Percentiles rank a stretch among this genome's conserved stretches.
These are phyloP conservation scores for Trichoderma atroviride DNA, from an alignment of 2,329 filamentous ascomycete genomes.

Conservation along the genomic window DNA sequence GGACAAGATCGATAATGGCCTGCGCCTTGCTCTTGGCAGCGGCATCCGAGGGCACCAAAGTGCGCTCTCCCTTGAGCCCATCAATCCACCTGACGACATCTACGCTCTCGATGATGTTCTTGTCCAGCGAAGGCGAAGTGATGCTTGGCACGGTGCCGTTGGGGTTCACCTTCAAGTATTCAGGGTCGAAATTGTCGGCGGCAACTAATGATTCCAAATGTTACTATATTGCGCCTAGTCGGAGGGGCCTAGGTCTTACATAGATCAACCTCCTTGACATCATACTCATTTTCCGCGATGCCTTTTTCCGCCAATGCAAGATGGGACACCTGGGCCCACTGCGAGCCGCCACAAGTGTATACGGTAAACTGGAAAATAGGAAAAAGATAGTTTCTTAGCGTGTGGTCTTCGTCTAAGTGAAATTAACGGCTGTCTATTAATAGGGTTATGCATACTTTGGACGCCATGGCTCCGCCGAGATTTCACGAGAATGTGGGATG, in stretches of 20 bases:
- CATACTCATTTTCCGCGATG: conserved; percentile 28
- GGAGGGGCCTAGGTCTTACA: background rate
- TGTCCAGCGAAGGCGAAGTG: conserved; percentile 25
- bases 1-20: conserved; percentile 29
- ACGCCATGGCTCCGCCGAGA: background rate
- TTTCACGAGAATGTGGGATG: background rate
- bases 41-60: conserved; percentile 24
- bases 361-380: conserved; percentile 27
- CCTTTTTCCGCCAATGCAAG: conserved; percentile 31
- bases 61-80: background rate
- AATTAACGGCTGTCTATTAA: too few relatives aligned
- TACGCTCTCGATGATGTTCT: conserved; percentile 27
- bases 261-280: conserved; percentile 27
- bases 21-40: conserved; percentile 18
- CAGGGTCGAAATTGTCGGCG: conserved; percentile 29
- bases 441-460: background rate
- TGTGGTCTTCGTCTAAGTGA: background rate
- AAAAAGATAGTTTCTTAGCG: background rate
- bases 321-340: conserved; percentile 31
- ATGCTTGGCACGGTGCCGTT: conserved; percentile 30
- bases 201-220: background rate
- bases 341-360: conserved; percentile 29
- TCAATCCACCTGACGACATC: conserved; percentile 30
- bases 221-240: background rate
- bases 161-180: conserved; percentile 31